Evolutionary conservation across 2,329 filamentous ascomycete genomes (phyloP).

Genomic region (Aspergillus versicolor): DNA sequence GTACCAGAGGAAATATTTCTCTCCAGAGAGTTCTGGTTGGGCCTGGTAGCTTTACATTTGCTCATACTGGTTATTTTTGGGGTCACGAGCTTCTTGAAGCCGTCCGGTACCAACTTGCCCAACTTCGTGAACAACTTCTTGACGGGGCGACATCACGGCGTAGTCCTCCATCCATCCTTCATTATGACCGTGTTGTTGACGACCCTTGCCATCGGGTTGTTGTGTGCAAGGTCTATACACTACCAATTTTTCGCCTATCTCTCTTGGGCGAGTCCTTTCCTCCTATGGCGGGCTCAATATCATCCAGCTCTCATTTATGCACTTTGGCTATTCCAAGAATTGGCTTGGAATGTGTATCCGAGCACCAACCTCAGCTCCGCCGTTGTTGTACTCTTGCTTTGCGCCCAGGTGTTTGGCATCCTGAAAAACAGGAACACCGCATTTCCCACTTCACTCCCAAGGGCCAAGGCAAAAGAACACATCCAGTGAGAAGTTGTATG

Average conservation of each 20-base stretch:
- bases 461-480: slow-evolving; percentile 22
- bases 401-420: slow-evolving; percentile 62
- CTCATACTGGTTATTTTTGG: slow-evolving; percentile 67
- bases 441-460: slow-evolving; percentile 18
- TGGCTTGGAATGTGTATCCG: slow-evolving; percentile 94
- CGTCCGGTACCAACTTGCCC: slow-evolving; percentile 59
- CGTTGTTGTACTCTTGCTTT: slow-evolving; percentile 69
- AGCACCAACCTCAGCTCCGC: slow-evolving; percentile 66
- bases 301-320: slow-evolving; percentile 66
- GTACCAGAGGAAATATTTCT: slow-evolving; percentile 81
- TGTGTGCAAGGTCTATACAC: slow-evolving; percentile 85
- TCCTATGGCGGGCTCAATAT: slow-evolving; percentile 75
- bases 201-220: slow-evolving; percentile 73
- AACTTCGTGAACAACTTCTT: slow-evolving; percentile 54
- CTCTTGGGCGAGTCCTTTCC: slow-evolving; percentile 82
- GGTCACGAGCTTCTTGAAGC: slow-evolving; percentile 68
- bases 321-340: slow-evolving; percentile 79
- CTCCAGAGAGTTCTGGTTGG: slow-evolving; percentile 65
- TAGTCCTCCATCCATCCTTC: slow-evolving; percentile 67
- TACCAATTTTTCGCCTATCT: slow-evolving; percentile 96
- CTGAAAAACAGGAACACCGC: slow-evolving; percentile 48
- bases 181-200: slow-evolving; percentile 74
- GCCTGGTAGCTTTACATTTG: slow-evolving; percentile 65
- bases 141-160: slow-evolving; percentile 55
- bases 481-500: slow-evolving; percentile 18